Conservation (phyloP, 164 flowering plant species). For the Umbellularia californica region DNA sequence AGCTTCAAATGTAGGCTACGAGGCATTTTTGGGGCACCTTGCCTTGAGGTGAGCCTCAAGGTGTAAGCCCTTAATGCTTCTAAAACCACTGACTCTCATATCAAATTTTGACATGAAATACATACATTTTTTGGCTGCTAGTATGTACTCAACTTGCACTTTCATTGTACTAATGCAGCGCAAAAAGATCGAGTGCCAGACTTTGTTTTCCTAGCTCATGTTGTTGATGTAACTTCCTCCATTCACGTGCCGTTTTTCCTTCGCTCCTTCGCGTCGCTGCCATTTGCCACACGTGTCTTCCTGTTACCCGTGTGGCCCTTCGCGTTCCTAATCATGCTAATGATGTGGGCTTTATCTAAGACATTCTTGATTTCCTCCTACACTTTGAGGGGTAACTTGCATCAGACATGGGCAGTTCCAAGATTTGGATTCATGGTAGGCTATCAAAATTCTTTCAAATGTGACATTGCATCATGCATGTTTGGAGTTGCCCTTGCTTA, state of each 20-base stretch:
- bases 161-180: conserved; percentile 28
- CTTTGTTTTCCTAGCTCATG: conserved; percentile 85
- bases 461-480: not conserved
- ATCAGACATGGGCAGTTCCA: conserved; percentile 80
- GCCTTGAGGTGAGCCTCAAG: no score
- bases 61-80: no score
- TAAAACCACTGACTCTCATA: not conserved
- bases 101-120: not conserved
- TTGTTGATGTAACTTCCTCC: conserved; percentile 58
- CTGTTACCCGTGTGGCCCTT: conserved; percentile 56
- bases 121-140: not conserved
- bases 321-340: conserved; percentile 36
- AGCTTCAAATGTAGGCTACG: no score
- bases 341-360: conserved; percentile 72
- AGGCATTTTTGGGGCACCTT: no score
- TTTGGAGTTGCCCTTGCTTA: not conserved
- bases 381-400: conserved; percentile 48
- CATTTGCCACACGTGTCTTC: conserved; percentile 40
- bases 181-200: conserved; percentile 51
- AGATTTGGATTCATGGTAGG: conserved; percentile 87
- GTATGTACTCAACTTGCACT: not conserved
- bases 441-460: not conserved
- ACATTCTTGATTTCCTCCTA: conserved; percentile 57
- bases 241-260: conserved; percentile 65
- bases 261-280: conserved; percentile 49